phyloP scores from a whole-genome alignment of 176 grass and related monocot genomes.

The Eragrostis curvula region DNA sequence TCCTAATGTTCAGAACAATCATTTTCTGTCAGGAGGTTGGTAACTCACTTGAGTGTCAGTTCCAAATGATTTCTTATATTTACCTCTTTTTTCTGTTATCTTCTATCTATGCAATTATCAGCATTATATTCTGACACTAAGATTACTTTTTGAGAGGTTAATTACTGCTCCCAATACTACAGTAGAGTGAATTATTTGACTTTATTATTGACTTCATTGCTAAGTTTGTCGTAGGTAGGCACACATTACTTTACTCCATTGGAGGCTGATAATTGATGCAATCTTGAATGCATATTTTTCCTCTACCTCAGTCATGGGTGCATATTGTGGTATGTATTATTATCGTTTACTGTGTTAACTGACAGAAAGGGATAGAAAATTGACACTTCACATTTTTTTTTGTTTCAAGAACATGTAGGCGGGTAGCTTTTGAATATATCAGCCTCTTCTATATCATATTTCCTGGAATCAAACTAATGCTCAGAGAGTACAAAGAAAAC shows the following conservation, averaged over 20 bases:
- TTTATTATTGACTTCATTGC: conserved; percentile 7
- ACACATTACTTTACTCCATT: conserved; percentile 13
- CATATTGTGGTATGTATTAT: background rate
- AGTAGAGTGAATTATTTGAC: background rate
- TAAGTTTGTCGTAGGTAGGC: conserved; percentile 21
- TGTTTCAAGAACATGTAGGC: background rate
- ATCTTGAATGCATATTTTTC: conserved; percentile 6
- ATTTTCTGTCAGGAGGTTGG: conserved; percentile 73
- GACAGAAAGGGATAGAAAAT: background rate
- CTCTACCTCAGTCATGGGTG: background rate
- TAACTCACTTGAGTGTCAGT: conserved; percentile 50
- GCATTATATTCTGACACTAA: background rate
- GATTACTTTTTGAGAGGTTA: background rate
- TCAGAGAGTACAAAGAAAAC: background rate
- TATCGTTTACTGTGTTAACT: conserved; percentile 2
- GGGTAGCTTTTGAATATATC: background rate
- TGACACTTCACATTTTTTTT: background rate
- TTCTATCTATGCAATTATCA: conserved; percentile 11
- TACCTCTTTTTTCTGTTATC: conserved; percentile 10
- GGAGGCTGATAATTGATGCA: conserved; percentile 28
- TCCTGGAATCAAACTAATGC: no score
- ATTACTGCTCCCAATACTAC: background rate
- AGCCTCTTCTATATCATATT: background rate
- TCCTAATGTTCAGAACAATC: conserved; percentile 58
- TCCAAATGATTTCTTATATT: conserved; percentile 27